Percentiles rank a stretch among this genome's conserved stretches.
These are phyloP conservation scores for Torrubiella hemipterigena DNA, from an alignment of 2,329 filamentous ascomycete species.

Conservation along the genomic window DNA sequence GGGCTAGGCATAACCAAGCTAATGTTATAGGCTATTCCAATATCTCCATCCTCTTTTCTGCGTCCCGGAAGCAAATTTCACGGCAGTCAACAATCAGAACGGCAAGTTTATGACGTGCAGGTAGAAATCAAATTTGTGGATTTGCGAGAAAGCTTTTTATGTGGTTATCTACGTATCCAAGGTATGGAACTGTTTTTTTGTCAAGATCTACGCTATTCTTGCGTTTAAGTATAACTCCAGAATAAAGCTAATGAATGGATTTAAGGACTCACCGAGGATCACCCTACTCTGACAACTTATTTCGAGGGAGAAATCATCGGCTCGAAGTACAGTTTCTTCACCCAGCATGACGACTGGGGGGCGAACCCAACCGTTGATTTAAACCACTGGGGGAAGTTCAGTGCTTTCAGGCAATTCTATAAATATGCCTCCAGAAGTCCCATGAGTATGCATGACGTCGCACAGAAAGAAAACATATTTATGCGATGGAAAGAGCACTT, in stretches of 20 bases:
- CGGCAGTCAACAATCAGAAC: slow-evolving; percentile 86
- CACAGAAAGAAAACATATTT: slow-evolving; percentile 79
- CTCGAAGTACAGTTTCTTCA: slow-evolving; percentile 86
- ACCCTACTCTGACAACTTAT: slow-evolving; percentile 94
- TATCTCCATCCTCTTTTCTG: slow-evolving; percentile 75
- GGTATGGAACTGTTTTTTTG: slow-evolving; percentile 37
- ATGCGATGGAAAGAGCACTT: slow-evolving; percentile 99
- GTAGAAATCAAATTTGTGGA: slow-evolving; percentile 97
- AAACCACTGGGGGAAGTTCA: slow-evolving; percentile 86
- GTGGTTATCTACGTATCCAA: slow-evolving; percentile 91
- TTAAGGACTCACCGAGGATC: slow-evolving; percentile 81
- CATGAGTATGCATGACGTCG: slow-evolving; percentile 52
- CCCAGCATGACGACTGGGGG: slow-evolving; percentile 81
- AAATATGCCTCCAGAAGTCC: slow-evolving; percentile 46
- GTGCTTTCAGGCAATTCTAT: slow-evolving; percentile 66
- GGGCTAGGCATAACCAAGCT: slow-evolving; percentile 7
- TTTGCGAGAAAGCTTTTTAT: slow-evolving; percentile 85
- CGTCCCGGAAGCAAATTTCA: slow-evolving; percentile 79
- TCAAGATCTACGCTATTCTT: slow-evolving; percentile 1
- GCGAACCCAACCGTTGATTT: slow-evolving; percentile 85
- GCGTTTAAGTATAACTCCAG: slow-evolving; percentile 3
- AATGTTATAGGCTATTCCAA: slow-evolving; percentile 52
- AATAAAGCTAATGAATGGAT: too few relatives aligned
- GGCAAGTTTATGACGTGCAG: slow-evolving; percentile 87
- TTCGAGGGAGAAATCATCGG: slow-evolving; percentile 98